Evolutionary conservation across 2,329 filamentous ascomycete genomes (phyloP).

Genomic region (Pseudocercospora crystallina): DNA sequence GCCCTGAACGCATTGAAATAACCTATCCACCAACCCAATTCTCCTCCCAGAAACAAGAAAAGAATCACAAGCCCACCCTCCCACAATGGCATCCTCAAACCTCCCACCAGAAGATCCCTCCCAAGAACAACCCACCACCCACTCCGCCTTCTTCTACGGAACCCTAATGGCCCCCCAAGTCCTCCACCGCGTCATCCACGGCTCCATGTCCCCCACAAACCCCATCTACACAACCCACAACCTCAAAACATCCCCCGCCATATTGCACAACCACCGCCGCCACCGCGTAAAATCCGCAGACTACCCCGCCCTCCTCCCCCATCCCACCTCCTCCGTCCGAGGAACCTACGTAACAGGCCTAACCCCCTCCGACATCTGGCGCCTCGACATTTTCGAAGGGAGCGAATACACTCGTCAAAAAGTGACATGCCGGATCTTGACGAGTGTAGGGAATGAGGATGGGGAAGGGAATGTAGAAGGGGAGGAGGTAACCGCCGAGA

Average conservation of each 20-base stretch:
- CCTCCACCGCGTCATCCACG: conserved; percentile 81
- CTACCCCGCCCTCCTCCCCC: conserved; percentile 74
- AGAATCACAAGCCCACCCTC: too few relatives aligned
- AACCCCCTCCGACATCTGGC: conserved; percentile 70
- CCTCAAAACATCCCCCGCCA: conserved; percentile 68
- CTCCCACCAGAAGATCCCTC: too few relatives aligned
- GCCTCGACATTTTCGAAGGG: conserved; percentile 83
- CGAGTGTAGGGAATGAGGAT: not conserved
- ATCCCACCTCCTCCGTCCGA: conserved; percentile 55
- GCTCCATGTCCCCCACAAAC: conserved; percentile 51
- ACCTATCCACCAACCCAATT: too few relatives aligned
- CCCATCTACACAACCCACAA: conserved; percentile 47
- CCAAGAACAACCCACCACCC: too few relatives aligned
- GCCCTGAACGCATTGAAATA: too few relatives aligned
- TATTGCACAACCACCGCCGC: conserved; percentile 73
- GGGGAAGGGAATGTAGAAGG: conserved; percentile 37
- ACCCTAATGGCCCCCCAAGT: conserved; percentile 82
- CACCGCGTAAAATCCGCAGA: conserved; percentile 67
- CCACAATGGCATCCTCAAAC: too few relatives aligned
- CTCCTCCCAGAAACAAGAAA: too few relatives aligned
- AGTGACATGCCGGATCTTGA: conserved; percentile 43
- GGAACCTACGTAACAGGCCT: conserved; percentile 77
- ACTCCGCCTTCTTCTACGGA: conserved; percentile 65
- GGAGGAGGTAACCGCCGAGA: conserved; percentile 46
- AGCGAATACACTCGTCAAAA: conserved; percentile 61